Conservation (phyloP, 805 yeast genomes). For the Wickerhamiella hasegawae region DNA sequence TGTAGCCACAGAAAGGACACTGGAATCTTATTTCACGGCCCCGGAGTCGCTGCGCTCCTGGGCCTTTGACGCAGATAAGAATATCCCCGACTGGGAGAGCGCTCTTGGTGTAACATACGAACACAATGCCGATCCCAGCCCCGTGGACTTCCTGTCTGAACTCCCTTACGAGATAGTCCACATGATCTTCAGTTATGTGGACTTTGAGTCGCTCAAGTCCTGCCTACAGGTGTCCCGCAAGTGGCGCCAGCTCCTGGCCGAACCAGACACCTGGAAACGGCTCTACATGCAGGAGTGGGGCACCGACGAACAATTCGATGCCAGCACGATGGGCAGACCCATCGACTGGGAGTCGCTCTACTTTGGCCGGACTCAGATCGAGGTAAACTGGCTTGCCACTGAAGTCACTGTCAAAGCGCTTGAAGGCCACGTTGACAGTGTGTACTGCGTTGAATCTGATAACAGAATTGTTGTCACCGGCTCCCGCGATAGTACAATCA, state of each 20-base stretch:
- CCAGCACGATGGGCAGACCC: background rate
- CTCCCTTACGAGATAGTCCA: slow-evolving; percentile 11
- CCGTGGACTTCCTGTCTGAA: slow-evolving; percentile 7
- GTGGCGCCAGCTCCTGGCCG: slow-evolving; percentile 11
- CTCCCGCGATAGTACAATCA: slow-evolving; percentile 29
- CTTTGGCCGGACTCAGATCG: slow-evolving; percentile 2
- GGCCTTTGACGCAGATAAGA: too few species aligned
- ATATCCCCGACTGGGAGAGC: slow-evolving; percentile 4
- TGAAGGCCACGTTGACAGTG: slow-evolving; percentile 68
- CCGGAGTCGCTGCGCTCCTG: too few species aligned
- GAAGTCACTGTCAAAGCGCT: slow-evolving; percentile 10
- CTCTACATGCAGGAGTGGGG: slow-evolving; percentile 11
- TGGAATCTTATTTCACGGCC: too few species aligned
- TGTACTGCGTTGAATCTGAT: slow-evolving; percentile 64
- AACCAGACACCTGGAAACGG: slow-evolving; percentile 13
- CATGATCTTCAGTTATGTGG: slow-evolving; percentile 11
- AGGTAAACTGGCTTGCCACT: slow-evolving; percentile 6
- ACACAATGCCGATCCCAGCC: background rate
- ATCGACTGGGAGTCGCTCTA: slow-evolving; percentile 15
- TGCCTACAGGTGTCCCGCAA: slow-evolving; percentile 12
- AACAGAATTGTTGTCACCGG: slow-evolving; percentile 65
- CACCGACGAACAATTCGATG: slow-evolving; percentile 8
- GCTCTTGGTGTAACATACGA: slow-evolving; percentile 1
- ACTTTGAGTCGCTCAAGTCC: slow-evolving; percentile 5
- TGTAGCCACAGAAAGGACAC: too few species aligned